Evolutionary conservation across 2,329 filamentous ascomycete genomes (phyloP).

Genomic region (Penicillium sp.): DNA sequence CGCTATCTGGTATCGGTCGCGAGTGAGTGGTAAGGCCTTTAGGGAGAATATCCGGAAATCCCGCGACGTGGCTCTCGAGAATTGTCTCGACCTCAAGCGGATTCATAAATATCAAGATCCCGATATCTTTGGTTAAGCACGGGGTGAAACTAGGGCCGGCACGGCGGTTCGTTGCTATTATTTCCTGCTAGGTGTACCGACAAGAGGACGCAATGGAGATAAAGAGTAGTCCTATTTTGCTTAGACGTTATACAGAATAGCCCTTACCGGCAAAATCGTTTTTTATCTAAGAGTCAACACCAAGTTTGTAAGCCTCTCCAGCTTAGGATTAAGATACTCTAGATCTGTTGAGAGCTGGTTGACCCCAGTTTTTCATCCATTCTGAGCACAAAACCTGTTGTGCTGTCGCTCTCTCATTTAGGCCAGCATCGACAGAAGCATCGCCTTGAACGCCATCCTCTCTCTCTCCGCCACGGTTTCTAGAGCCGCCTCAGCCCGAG

Average conservation of each 20-base stretch:
- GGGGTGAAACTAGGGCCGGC: constrained; percentile 13
- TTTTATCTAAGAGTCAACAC: not conserved
- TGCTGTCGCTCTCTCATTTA: constrained; percentile 18
- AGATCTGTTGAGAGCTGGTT: constrained; percentile 7
- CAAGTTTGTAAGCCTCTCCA: no score
- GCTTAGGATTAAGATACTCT: no score
- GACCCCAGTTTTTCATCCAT: constrained; percentile 24
- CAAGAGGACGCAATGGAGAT: not conserved
- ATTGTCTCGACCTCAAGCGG: constrained; percentile 15
- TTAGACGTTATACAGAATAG: not conserved
- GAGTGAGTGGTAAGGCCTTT: constrained; percentile 10
- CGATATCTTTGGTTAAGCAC: constrained; percentile 13
- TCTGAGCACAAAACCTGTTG: constrained; percentile 21
- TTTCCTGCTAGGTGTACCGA: constrained; percentile 6
- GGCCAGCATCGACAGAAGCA: constrained; percentile 24
- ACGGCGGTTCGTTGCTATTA: constrained; percentile 7
- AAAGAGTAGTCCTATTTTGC: not conserved
- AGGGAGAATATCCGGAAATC: constrained; percentile 16
- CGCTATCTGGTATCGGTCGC: constrained; percentile 9
- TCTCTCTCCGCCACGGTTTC: constrained; percentile 14
- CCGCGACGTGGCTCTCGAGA: constrained; percentile 7
- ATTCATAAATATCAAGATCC: constrained; percentile 11
- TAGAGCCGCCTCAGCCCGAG: constrained; percentile 19
- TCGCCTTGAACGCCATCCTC: constrained; percentile 19
- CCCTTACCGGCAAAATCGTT: not conserved